A percentile compares a stretch with the other conserved stretches of the same genome.
Evolutionary conservation across 2,329 filamentous ascomycete species (phyloP).

Genomic region (Torrubiellomyces zombiae): DNA sequence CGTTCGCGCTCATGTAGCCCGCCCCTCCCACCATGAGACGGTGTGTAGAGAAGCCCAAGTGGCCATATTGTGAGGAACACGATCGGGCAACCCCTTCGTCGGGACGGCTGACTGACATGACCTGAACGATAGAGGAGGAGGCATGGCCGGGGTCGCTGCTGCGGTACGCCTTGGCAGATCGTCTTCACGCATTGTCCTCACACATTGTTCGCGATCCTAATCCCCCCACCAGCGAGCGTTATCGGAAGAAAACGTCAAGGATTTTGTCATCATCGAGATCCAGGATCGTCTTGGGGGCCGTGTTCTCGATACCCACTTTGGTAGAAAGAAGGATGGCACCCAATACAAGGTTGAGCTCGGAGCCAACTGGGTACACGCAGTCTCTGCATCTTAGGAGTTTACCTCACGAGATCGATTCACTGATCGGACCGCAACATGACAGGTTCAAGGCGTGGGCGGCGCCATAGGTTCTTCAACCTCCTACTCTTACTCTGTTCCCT

Average conservation of each 20-base stretch:
- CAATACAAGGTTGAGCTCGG: slow-evolving; percentile 46
- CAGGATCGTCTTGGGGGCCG: slow-evolving; percentile 46
- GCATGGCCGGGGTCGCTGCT: slow-evolving; percentile 45
- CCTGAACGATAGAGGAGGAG: slow-evolving; percentile 40
- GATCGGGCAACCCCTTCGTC: too few species aligned
- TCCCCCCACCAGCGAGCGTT: slow-evolving; percentile 29
- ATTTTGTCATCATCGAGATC: slow-evolving; percentile 51
- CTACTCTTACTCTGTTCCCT: too few species aligned
- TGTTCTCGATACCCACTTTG: slow-evolving; percentile 39
- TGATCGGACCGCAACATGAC: too few species aligned
- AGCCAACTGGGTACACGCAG: slow-evolving; percentile 42
- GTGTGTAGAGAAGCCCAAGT: slow-evolving; percentile 14
- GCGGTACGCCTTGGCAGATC: slow-evolving; percentile 16
- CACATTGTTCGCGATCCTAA: neutral
- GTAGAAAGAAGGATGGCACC: slow-evolving; percentile 27
- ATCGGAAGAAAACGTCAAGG: slow-evolving; percentile 39
- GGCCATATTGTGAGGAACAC: slow-evolving; percentile 12
- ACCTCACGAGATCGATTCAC: too few species aligned
- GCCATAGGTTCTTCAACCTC: slow-evolving; percentile 7
- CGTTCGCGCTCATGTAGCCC: slow-evolving; percentile 4
- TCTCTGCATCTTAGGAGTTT: too few species aligned
- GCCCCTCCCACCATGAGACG: neutral
- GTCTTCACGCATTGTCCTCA: neutral
- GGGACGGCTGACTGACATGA: too few species aligned
- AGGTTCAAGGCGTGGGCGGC: too few species aligned